Conservation (phyloP, 305 asterid species). For the Fraxinus nigra region DNA sequence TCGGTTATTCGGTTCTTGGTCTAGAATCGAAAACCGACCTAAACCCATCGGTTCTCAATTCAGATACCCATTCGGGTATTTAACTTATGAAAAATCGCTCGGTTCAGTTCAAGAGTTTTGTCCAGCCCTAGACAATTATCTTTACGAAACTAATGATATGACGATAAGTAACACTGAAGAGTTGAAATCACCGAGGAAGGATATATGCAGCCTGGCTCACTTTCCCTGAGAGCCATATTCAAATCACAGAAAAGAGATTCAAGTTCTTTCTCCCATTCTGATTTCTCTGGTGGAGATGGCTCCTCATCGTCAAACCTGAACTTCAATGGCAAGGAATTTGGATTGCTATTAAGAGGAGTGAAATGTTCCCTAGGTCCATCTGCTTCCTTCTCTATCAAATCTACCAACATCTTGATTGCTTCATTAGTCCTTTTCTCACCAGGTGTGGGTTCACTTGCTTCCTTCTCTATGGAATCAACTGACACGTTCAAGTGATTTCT, state of each 20-base stretch:
- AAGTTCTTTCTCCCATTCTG: slow-evolving; percentile 36
- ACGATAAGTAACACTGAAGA: neutral
- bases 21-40: too few species aligned
- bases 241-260: slow-evolving; percentile 43
- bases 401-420: neutral
- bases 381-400: neutral
- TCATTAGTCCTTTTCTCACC: neutral
- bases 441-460: neutral
- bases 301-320: slow-evolving; percentile 51
- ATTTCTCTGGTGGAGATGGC: slow-evolving; percentile 27
- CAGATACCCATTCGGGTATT: too few species aligned
- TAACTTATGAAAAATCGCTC: too few species aligned
- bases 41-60: too few species aligned
- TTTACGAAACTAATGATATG: neutral
- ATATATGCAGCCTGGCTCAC: slow-evolving; percentile 14
- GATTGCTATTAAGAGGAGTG: slow-evolving; percentile 16
- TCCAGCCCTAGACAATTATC: neutral
- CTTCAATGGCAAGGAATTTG: slow-evolving; percentile 33
- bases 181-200: slow-evolving; percentile 23
- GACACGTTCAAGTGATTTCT: slow-evolving; percentile 18
- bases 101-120: too few species aligned
- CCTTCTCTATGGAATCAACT: slow-evolving; percentile 11
- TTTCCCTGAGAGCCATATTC: slow-evolving; percentile 30
- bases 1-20: too few species aligned
- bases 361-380: slow-evolving; percentile 14